These are phyloP conservation scores for Pleurotus djamor DNA, from an alignment of 768 basidiomycete genomes.

Conservation along the genomic window DNA sequence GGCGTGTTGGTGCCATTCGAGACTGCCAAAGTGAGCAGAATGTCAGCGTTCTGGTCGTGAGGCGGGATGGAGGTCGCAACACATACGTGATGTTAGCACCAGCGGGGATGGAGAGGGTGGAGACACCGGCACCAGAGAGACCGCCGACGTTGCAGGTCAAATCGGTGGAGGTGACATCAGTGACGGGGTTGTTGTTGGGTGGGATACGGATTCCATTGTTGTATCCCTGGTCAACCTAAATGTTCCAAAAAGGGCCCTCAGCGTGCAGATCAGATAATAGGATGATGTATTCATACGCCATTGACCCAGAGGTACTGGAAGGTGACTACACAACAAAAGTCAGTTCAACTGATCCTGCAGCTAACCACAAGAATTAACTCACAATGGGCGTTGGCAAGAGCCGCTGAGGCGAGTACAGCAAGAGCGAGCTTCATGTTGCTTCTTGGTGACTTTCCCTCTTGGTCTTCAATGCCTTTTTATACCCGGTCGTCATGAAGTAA, in stretches of 20 bases:
- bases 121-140: constrained; percentile 34
- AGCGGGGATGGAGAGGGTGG: constrained; percentile 38
- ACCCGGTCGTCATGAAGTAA: constrained; percentile 1
- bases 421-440: constrained; percentile 30
- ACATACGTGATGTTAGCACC: constrained; percentile 41
- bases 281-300: constrained; percentile 34
- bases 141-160: constrained; percentile 53
- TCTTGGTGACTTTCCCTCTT: background rate
- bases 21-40: constrained; percentile 20
- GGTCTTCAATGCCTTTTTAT: background rate
- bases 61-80: background rate
- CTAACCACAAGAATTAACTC: background rate
- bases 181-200: constrained; percentile 55
- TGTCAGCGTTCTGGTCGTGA: background rate
- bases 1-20: constrained; percentile 56
- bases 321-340: constrained; percentile 28
- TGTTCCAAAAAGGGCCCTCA: background rate
- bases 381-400: constrained; percentile 40
- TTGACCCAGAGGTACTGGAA: constrained; percentile 53
- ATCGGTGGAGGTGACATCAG: constrained; percentile 51
- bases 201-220: constrained; percentile 45
- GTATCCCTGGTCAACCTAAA: constrained; percentile 40
- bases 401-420: constrained; percentile 29
- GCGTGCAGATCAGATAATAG: background rate
- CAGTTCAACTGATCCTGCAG: background rate